Evolutionary conservation across 192 early-diverging fungal species (phyloP), one percentile per base, ranked within the genome.

Genomic region (Linnemannia hyalina): DNA sequence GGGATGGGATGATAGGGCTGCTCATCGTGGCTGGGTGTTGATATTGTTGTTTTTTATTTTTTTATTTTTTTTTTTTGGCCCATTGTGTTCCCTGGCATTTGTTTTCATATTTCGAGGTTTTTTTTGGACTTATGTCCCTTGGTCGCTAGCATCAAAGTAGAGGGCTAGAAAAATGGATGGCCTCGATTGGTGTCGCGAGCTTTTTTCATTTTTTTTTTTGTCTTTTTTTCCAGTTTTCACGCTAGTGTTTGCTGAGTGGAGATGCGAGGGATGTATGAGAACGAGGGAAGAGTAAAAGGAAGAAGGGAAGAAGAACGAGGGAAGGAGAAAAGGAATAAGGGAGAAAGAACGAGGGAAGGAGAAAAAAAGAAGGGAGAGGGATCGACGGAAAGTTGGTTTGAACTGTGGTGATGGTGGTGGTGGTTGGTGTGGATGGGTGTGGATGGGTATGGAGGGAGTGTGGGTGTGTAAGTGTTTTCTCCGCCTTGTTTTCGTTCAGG

Each of bases 221-320:
- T 35, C 35, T n/a, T 55, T 55, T 57, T 57, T 2, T 18, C 0
- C n/a, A 13, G 16, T 65, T 65, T 60, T 65, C 60, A 65, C 9
- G 60, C 60, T 65, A 65, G 60, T 65, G 55, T n/a, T 65, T 65
- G 60, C 60, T 65, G 60, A 65, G 60, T 63, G 60, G 60, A 63
- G 9, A 63, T 63, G 60, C 38, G 47, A 52, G 4, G 60, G 29
- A 65, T 65, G 9, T 6, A 65, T 9, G 60, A 9, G 23, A 23
- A 65, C 2, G 60, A 9, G 23, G 55, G 55, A 29, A 0, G 55
- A 23, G 6, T 8, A 11, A 2, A 52, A 20, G 49, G 49, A 1
- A 52, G 49, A 20, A 52, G 18, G 18, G 20, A 18, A 18, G 18
- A 18, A 6, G 16, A 46, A 9, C 13, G 44, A 46, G 44, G 13